phyloP scores from a whole-genome alignment of 352 stramenopile species.

The Pilasporangium apinafurcum region DNA sequence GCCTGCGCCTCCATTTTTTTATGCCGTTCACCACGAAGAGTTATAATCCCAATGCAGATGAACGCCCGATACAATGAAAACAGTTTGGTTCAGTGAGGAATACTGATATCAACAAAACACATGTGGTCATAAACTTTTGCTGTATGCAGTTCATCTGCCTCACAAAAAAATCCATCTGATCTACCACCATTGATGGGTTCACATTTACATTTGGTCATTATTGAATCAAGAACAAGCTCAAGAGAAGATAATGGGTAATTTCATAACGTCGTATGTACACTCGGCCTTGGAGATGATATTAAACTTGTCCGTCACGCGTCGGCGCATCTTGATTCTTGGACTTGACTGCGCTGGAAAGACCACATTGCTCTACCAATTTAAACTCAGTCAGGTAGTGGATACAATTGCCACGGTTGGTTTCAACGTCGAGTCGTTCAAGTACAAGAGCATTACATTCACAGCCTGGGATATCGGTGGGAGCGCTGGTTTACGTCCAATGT shows the following conservation, averaged over 20 bases:
- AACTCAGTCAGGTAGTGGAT: slow-evolving; percentile 53
- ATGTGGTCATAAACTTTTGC: no score
- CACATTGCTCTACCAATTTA: slow-evolving; percentile 89
- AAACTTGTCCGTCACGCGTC: slow-evolving; percentile 26
- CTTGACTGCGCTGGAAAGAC: slow-evolving; percentile 95
- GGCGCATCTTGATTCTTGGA: slow-evolving; percentile 78
- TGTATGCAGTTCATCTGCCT: no score
- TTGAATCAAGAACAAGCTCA: no score
- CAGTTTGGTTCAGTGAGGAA: no score
- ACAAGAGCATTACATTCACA: slow-evolving; percentile 69
- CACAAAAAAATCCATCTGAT: not conserved
- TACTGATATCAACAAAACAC: no score
- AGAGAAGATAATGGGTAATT: slow-evolving; percentile 19
- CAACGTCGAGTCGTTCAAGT: slow-evolving; percentile 69
- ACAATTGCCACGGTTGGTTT: slow-evolving; percentile 77
- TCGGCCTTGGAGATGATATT: slow-evolving; percentile 17
- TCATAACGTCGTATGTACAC: slow-evolving; percentile 20
- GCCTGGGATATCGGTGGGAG: slow-evolving; percentile 80
- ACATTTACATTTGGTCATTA: no score
- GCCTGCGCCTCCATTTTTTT: no score
- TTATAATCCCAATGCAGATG: no score
- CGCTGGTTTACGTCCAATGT: slow-evolving; percentile 61
- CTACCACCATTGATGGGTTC: no score
- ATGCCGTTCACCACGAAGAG: no score
- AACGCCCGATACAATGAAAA: no score